Evolutionary conservation across 139 green algal species (phyloP).

Genomic region (Chlamydomonas sp.): DNA sequence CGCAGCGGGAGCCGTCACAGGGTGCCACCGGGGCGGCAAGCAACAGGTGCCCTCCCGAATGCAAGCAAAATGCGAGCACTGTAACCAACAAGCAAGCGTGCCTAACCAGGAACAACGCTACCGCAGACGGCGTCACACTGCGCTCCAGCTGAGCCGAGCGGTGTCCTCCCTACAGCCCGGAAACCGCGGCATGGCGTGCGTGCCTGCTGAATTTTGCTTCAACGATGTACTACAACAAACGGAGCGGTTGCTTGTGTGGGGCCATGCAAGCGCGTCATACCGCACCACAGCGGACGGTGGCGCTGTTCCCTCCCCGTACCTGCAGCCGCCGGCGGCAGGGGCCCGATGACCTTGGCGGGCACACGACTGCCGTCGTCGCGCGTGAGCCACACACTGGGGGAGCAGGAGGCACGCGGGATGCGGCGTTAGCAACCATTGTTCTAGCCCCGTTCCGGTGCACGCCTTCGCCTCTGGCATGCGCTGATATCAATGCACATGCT

Average conservation of each 20-base stretch:
- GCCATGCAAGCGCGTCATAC: not conserved
- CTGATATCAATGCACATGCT: not conserved
- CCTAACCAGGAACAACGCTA: too few relatives aligned
- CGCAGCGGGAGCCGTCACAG: too few relatives aligned
- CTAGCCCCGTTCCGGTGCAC: too few relatives aligned
- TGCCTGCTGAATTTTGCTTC: too few relatives aligned
- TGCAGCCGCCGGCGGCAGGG: not conserved
- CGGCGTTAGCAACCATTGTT: not conserved
- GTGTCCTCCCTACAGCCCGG: too few relatives aligned
- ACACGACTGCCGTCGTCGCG: slow-evolving; percentile 30
- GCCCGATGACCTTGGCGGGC: slow-evolving; percentile 43
- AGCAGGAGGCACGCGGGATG: not conserved
- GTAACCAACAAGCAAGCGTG: too few relatives aligned
- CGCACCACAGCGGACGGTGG: not conserved
- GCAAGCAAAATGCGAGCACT: too few relatives aligned
- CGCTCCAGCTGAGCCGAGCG: too few relatives aligned
- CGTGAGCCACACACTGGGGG: slow-evolving; percentile 49
- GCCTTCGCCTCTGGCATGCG: not conserved
- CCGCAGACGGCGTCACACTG: too few relatives aligned
- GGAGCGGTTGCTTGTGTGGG: too few relatives aligned
- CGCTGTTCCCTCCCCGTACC: not conserved
- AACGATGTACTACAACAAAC: too few relatives aligned
- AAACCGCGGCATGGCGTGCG: too few relatives aligned
- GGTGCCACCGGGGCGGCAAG: not conserved
- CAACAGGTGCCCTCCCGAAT: not conserved